Percentiles rank a stretch among this genome's conserved stretches.
These are phyloP conservation scores for Tylopilus felleus DNA, from an alignment of 768 basidiomycete species.

Conservation along the genomic window DNA sequence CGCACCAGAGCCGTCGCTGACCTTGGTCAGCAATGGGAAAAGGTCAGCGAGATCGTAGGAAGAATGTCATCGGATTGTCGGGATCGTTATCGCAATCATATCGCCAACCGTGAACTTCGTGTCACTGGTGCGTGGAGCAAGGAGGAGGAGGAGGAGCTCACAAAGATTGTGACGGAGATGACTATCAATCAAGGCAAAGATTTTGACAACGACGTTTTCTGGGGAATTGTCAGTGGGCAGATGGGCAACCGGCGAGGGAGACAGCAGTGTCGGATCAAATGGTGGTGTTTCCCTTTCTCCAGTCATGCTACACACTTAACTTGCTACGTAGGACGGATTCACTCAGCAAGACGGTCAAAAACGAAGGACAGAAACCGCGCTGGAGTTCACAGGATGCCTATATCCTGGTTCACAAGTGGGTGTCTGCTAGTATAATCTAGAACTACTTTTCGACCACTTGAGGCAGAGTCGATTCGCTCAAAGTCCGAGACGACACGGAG, in stretches of 20 bases:
- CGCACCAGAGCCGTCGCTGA: slow-evolving; percentile 58
- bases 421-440: background rate
- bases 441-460: background rate
- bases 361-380: slow-evolving; percentile 63
- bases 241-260: slow-evolving; percentile 77
- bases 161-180: slow-evolving; percentile 70
- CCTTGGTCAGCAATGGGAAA: slow-evolving; percentile 79
- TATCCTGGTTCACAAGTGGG: slow-evolving; percentile 77
- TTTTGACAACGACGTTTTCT: slow-evolving; percentile 77
- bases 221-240: slow-evolving; percentile 69
- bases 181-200: slow-evolving; percentile 69
- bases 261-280: slow-evolving; percentile 87
- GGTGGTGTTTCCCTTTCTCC: slow-evolving; percentile 40
- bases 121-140: slow-evolving; percentile 69
- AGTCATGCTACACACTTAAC: slow-evolving; percentile 1
- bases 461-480: slow-evolving; percentile 67
- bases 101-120: slow-evolving; percentile 64
- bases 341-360: slow-evolving; percentile 68
- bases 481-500: slow-evolving; percentile 76
- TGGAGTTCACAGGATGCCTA: slow-evolving; percentile 78
- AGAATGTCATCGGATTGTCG: slow-evolving; percentile 79
- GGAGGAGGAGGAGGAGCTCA: slow-evolving; percentile 75
- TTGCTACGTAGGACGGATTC: slow-evolving; percentile 62
- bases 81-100: slow-evolving; percentile 82
- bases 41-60: slow-evolving; percentile 65